A percentile compares a stretch with the other conserved stretches of the same genome.
Conservation (phyloP, 768 basidiomycete species). For the Boletus rufocinnamomeus region DNA sequence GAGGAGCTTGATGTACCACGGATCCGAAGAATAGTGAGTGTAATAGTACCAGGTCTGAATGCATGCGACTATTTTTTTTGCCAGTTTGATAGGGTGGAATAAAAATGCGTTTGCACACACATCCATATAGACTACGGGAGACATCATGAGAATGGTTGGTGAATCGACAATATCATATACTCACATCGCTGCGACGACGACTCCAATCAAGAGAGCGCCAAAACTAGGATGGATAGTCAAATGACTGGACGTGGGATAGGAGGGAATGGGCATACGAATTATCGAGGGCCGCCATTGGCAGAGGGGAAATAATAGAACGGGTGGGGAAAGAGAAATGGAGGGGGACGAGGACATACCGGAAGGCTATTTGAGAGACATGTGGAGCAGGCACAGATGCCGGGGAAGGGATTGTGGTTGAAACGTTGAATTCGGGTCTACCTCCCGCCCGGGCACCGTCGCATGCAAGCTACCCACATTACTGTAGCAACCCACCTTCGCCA, state of each 20-base stretch:
- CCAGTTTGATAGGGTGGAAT: background rate
- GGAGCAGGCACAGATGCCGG: background rate
- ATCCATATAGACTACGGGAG: slow-evolving; percentile 49
- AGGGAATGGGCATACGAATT: slow-evolving; percentile 33
- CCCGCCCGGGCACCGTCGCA: too few relatives aligned
- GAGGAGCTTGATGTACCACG: slow-evolving; percentile 48
- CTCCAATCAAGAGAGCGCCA: slow-evolving; percentile 53
- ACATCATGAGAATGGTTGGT: slow-evolving; percentile 5
- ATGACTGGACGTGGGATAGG: background rate
- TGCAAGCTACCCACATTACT: too few relatives aligned
- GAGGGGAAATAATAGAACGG: background rate
- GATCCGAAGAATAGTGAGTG: slow-evolving; percentile 48
- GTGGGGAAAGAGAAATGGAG: background rate
- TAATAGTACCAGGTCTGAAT: slow-evolving; percentile 40
- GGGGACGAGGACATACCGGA: background rate
- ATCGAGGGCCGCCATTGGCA: slow-evolving; percentile 29
- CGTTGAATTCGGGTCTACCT: too few relatives aligned
- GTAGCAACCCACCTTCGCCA: too few relatives aligned
- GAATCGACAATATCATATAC: slow-evolving; percentile 21
- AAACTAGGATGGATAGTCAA: slow-evolving; percentile 35
- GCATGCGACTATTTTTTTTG: slow-evolving; percentile 45
- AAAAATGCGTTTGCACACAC: slow-evolving; percentile 30
- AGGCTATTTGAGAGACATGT: slow-evolving; percentile 4
- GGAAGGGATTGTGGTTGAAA: background rate
- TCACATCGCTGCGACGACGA: slow-evolving; percentile 50